Evolutionary conservation across 805 yeast genomes (phyloP).

Genomic region (Isabelozyma heimii): DNA sequence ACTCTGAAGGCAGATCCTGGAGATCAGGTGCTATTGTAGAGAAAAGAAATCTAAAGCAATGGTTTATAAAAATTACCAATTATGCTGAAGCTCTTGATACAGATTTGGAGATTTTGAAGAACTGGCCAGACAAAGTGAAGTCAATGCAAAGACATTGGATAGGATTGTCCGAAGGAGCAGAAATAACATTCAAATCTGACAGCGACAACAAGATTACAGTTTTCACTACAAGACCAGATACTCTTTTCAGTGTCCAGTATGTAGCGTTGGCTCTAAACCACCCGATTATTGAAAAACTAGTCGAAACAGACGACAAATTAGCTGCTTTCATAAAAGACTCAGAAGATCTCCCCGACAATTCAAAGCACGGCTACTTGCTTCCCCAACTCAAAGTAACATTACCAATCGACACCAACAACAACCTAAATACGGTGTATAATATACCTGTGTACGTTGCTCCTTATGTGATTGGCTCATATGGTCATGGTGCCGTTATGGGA

Average conservation of each 20-base stretch:
- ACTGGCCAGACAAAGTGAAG: slow-evolving; percentile 90
- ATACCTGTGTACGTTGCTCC: slow-evolving; percentile 89
- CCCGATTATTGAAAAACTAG: slow-evolving; percentile 47
- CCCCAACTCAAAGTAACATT: slow-evolving; percentile 40
- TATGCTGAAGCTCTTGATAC: slow-evolving; percentile 65
- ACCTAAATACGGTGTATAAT: slow-evolving; percentile 9
- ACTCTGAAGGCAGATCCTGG: slow-evolving; percentile 88
- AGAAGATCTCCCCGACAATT: slow-evolving; percentile 15
- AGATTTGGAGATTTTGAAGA: slow-evolving; percentile 58
- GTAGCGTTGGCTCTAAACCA: slow-evolving; percentile 76
- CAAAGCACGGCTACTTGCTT: slow-evolving; percentile 57
- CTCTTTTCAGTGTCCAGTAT: slow-evolving; percentile 79
- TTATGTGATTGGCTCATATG: slow-evolving; percentile 80
- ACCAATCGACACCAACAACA: slow-evolving; percentile 51
- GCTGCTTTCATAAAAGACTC: slow-evolving; percentile 52
- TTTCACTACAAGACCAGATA: slow-evolving; percentile 90
- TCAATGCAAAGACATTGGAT: slow-evolving; percentile 94
- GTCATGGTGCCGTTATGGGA: slow-evolving; percentile 97
- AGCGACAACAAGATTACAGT: slow-evolving; percentile 39
- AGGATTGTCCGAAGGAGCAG: slow-evolving; percentile 81
- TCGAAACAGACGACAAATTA: slow-evolving; percentile 40
- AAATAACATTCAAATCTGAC: slow-evolving; percentile 47
- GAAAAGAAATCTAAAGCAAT: slow-evolving; percentile 75
- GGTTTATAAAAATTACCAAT: slow-evolving; percentile 90
- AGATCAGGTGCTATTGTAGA: slow-evolving; percentile 95